phyloP scores from a whole-genome alignment of 2,329 filamentous ascomycete genomes.

The Curvularia lunata region DNA sequence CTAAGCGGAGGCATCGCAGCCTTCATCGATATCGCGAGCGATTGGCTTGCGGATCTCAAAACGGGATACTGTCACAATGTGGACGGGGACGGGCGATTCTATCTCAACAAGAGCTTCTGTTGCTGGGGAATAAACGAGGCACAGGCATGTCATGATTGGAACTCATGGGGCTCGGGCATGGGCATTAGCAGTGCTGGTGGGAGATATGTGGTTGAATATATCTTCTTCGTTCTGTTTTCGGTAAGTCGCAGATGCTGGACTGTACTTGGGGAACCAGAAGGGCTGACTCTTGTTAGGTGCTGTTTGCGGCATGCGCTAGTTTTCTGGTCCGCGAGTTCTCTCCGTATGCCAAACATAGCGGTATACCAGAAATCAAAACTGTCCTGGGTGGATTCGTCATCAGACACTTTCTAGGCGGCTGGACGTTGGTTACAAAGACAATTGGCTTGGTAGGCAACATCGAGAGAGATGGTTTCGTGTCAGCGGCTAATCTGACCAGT shows the following conservation, averaged over 20 bases:
- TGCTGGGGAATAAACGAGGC: conserved; percentile 83
- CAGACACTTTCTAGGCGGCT: conserved; percentile 79
- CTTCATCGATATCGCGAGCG: conserved; percentile 84
- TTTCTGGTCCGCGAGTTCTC: conserved; percentile 84
- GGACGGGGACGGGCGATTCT: conserved; percentile 82
- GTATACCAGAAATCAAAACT: conserved; percentile 98
- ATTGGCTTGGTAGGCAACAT: conserved; percentile 71
- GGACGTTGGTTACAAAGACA: conserved; percentile 90
- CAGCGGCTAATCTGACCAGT: conserved; percentile 58
- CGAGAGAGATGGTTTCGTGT: conserved; percentile 21
- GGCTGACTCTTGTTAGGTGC: conserved; percentile 59
- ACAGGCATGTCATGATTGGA: conserved; percentile 85
- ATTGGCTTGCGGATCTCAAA: conserved; percentile 94
- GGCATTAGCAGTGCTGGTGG: conserved; percentile 70
- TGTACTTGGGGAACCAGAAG: not conserved
- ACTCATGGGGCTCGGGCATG: conserved; percentile 79
- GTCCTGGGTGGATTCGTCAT: conserved; percentile 94
- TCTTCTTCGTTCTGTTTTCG: conserved; percentile 84
- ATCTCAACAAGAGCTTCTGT: conserved; percentile 89
- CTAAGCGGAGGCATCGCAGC: conserved; percentile 85
- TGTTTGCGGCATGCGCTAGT: conserved; percentile 79
- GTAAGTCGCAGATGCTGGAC: conserved; percentile 57
- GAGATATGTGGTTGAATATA: conserved; percentile 82
- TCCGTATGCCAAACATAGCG: conserved; percentile 88
- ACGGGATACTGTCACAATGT: conserved; percentile 82